A percentile compares a stretch with the other conserved stretches of the same genome.
phyloP scores from a whole-genome alignment of 352 stramenopile genomes.

The Pythium myriotylum region DNA sequence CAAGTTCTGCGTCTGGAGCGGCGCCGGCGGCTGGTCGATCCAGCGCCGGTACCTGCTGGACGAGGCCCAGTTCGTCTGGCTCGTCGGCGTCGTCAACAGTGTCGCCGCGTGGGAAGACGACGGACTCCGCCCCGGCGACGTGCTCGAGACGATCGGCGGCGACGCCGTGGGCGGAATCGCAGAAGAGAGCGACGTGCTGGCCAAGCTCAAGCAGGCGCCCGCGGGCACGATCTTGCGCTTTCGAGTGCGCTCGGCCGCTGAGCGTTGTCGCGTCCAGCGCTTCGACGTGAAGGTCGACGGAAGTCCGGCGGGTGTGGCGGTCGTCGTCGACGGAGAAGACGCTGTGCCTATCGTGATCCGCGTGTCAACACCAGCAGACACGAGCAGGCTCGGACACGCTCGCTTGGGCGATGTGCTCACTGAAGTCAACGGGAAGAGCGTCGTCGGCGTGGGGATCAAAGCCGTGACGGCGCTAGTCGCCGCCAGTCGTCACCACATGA shows the following conservation, averaged over 20 bases:
- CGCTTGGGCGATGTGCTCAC: conserved; percentile 54
- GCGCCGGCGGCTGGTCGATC: conserved; percentile 23
- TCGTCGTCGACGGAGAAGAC: conserved; percentile 48
- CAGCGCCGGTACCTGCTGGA: conserved; percentile 12
- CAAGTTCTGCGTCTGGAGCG: conserved; percentile 54
- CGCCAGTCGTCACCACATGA: conserved; percentile 37
- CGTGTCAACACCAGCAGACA: conserved; percentile 15
- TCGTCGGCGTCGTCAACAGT: conserved; percentile 27
- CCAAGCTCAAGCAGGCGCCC: conserved; percentile 34
- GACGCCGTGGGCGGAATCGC: conserved; percentile 36
- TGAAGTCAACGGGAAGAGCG: conserved; percentile 57
- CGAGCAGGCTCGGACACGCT: conserved; percentile 1
- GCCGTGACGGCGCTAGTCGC: conserved; percentile 41
- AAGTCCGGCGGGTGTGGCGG: conserved; percentile 45
- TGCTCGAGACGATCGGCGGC: conserved; percentile 51
- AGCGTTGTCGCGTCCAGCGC: conserved; percentile 29
- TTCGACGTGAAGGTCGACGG: conserved; percentile 44
- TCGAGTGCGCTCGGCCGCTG: conserved; percentile 20
- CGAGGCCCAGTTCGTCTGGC: conserved; percentile 18
- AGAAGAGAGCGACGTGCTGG: conserved; percentile 34
- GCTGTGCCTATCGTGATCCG: conserved; percentile 53
- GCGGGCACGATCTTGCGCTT: conserved; percentile 53
- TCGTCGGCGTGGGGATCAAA: conserved; percentile 43
- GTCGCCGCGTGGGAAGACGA: conserved; percentile 41
- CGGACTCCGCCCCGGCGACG: conserved; percentile 54